Base-by-base conservation (phyloP, 163 green algal genomes). In the Chloromonas sp. region DNA sequence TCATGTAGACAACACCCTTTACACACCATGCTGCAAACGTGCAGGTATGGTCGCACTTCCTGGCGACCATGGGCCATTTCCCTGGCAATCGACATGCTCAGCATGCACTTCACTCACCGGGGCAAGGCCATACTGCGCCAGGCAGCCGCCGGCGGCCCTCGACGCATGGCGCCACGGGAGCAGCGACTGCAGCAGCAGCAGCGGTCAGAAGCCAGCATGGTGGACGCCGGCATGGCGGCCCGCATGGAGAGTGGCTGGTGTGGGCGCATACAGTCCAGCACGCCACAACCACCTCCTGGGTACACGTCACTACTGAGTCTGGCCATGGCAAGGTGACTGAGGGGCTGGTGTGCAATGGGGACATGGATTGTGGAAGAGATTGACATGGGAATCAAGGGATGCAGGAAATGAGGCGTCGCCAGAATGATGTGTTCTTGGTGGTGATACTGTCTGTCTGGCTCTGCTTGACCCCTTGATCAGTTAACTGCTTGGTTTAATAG, bases 301-400 rank as follows among this genome's bases (percentile, higher is more conserved):
- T 70, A 81, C 36, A 85, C 85, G 61, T 88, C 85, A 11, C 82
- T 88, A 61, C 85, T 88, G 58, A 85, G 85, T 61, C 71, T 88
- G 61, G 85, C 85, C 0, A 81, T 88, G 59, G 85, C 85, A 57
- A 88, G 85, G 85, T 88, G 81, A 74, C 5, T 11, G 66, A 74
- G 66, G 5, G 66, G 5, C 66, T 74, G 66, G 66, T 11, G 36
- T 74, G 66, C 66, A 74, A 11, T 74, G 66, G 11, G 5, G 66
- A 11, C 66, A 5, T 74, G 66, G 66, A 11, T 74, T 74, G 66
- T 74, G 66, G 36, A 36, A 36, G 36, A 36, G 36, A 36, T 36
- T 36, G 36, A 36, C 36, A 36, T 36, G 36, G 36, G 36, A 36
- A 36, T 36, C 36, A 36, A 36, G 36, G 36, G 36, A 36, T 36